Base-by-base conservation (phyloP, 2,329 filamentous ascomycete species). In the Alternaria atra region DNA sequence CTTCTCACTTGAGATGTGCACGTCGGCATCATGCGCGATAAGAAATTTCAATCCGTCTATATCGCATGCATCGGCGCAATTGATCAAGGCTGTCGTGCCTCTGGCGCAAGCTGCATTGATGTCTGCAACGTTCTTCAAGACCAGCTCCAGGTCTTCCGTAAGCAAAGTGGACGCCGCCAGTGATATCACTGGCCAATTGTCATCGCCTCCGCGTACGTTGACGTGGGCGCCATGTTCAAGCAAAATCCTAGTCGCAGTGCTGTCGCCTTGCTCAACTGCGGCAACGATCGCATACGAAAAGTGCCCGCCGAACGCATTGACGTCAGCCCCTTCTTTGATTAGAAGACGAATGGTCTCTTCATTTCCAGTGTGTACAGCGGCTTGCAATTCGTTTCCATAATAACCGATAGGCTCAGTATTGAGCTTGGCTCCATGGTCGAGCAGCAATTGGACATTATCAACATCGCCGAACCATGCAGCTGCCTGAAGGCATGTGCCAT, bases 341-440 rank as follows among this genome's bases (percentile, higher is more conserved):
- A 73, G 63, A 29, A 72, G 44, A 8, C 55, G 53, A 23, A 73
- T 61, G 1, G 61, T 70, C 10, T 64, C 63, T 30, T 58, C 54
- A 35, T 69, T 25, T 4, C 67, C 67, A 9, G 55, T 69, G 15
- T 65, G 55, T 5, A 60, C 59, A 4, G 70, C 70, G 4, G 70
- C 70, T 53, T 71, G 68, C 15, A 73, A 58, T 25, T 71, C 58
- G 34, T 62, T 60, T 15, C 71, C 67, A 17, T 69, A 71, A 12
- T 55, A 52, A 4, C 68, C 68, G 27, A 66, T 61, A 4, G 63
- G 50, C 20, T 61, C 46, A n/a, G 65, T 64, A n/a, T 71, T 73
- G 23, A 71, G 59, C 6, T 60, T 6, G 1, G 71, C 71, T 32
- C 69, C 68, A 35, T 71, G 58, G 3, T 73, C 56, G 1, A 73